These are phyloP conservation scores for Starmerella scarabaei DNA, from an alignment of 805 yeast genomes.

Conservation along the genomic window DNA sequence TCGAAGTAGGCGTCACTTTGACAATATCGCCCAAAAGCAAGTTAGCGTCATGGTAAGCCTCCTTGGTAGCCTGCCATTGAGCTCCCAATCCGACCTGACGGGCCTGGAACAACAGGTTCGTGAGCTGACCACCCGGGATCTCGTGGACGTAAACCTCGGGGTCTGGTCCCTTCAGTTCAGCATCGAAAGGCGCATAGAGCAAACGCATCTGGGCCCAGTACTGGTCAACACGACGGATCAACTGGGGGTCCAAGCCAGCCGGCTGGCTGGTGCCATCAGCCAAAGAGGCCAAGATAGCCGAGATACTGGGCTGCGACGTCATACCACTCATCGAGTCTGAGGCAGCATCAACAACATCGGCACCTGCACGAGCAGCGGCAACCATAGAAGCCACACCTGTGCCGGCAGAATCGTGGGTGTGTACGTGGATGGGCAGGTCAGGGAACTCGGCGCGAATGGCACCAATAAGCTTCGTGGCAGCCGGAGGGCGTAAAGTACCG, in stretches of 20 bases:
- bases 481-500: conserved; percentile 92
- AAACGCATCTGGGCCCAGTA: conserved; percentile 99
- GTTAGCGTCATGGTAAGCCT: conserved; percentile 86
- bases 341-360: conserved; percentile 96
- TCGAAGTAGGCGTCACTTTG: conserved; percentile 98
- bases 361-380: conserved; percentile 90
- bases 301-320: conserved; percentile 95
- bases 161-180: conserved; percentile 98
- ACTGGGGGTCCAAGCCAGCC: conserved; percentile 52
- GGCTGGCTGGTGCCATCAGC: conserved; percentile 35
- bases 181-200: conserved; percentile 92
- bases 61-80: conserved; percentile 93
- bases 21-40: conserved; percentile 87
- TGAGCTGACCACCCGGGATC: conserved; percentile 99
- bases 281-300: conserved; percentile 60
- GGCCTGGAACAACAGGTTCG: conserved; percentile 96
- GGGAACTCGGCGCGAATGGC: conserved; percentile 79
- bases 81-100: conserved; percentile 96
- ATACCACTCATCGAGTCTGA: conserved; percentile 95
- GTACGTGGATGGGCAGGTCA: conserved; percentile 92
- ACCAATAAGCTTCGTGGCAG: conserved; percentile 71
- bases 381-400: conserved; percentile 97
- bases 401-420: conserved; percentile 99
- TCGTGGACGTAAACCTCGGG: conserved; percentile 98
- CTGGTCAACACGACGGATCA: conserved; percentile 72